Conservation (phyloP, 257 asterid species). For the Solanum etuberosum region DNA sequence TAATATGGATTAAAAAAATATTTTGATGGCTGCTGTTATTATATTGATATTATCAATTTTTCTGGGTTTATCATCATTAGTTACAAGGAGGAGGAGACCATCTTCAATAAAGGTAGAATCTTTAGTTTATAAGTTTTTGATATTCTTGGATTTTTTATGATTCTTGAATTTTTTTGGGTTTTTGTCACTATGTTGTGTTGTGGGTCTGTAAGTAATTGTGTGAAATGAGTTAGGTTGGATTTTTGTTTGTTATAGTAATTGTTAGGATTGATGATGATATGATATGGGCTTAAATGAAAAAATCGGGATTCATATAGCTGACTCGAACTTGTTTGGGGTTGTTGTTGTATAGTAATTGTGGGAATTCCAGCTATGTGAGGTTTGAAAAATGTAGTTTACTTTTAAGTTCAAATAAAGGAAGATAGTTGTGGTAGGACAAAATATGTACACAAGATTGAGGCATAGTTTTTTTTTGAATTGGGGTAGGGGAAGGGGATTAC, state of each 20-base stretch:
- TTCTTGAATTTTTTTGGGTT: not conserved
- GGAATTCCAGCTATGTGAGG: not conserved
- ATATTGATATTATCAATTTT: not conserved
- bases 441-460: not conserved
- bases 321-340: not conserved
- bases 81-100: not conserved
- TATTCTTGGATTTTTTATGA: not conserved
- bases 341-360: not conserved
- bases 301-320: not conserved
- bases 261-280: not conserved
- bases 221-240: not conserved
- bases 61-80: not conserved
- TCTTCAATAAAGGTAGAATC: slow-evolving; percentile 1
- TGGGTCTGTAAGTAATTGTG: not conserved
- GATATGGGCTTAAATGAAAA: not conserved
- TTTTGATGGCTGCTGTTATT: not conserved
- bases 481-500: not conserved
- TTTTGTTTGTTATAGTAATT: not conserved
- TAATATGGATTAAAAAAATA: not conserved
- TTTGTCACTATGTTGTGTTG: not conserved
- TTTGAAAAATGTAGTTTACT: not conserved
- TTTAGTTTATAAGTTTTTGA: not conserved
- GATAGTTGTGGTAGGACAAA: not conserved
- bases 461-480: not conserved
- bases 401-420: not conserved